Base-by-base conservation (phyloP, 176 grass and related monocot genomes). In the Ensete ventricosum region DNA sequence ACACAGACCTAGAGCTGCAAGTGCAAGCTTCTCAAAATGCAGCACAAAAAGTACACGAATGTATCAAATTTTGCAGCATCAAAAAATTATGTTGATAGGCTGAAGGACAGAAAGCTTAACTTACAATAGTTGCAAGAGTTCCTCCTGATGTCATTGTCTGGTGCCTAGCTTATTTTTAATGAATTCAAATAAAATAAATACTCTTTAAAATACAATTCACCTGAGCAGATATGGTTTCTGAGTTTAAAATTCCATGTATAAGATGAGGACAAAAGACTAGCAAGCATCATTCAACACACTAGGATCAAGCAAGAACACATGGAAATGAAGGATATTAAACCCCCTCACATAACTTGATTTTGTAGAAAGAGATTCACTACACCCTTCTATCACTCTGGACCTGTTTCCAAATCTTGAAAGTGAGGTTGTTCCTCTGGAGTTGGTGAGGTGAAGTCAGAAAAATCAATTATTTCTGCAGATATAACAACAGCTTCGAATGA, bases 41-140 rank as follows among this genome's bases (percentile, higher is more conserved):
- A 43, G 34, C 34, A 43, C 34, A 43, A 43, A 43, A 43, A 43
- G 4, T 43, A 43, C 4, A 43, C 0, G 5, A 43, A 43, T 43
- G 34, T 43, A 43, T 43, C 34, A 43, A 43, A 43, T 43, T 43
- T 43, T 43, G 34, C 3, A 21, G 14, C 22, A 43, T 13, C 9
- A 20, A 17, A 55, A 34, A 58, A 26, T 17, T 17, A 70, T 11
- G 22, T 17, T 53, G 52, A 20, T 25, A 21, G 13, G 20, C 29
- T 27, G 50, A 17, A 67, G 49, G 13, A 74, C 16, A 53, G 9
- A 73, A 52, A 63, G 25, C 52, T 68, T 87, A 99, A 91, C 96
- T 89, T 99, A 79, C 78, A 99, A 79, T 89, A 99, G 82, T 95
- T 99, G 43, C 89, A 99, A 11, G 96, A 99, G 80, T 86, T 99